Base-by-base conservation (phyloP, 768 basidiomycete genomes). In the Tylopilus plumbeoviolaceoides region DNA sequence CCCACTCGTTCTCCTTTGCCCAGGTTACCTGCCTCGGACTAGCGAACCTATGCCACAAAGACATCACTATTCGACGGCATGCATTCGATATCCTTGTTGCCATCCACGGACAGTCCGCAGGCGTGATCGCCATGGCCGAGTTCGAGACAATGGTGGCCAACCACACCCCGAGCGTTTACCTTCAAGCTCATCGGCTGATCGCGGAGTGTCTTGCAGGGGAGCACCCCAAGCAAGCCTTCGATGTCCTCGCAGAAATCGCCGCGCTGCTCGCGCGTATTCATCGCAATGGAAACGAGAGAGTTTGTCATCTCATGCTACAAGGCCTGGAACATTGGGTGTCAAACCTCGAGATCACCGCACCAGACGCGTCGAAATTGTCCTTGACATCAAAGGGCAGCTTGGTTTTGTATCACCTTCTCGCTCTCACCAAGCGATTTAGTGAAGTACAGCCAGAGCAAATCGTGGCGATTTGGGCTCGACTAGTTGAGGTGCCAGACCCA, bases 241-340 rank as follows among this genome's bases (percentile, higher is more conserved):
- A 74, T 18, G 81, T 95, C 51, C 75, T 95, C 44, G 68, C 79
- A 0, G 85, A 93, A 60, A 78, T 91, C 45, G 79, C 87, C 0
- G 74, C 78, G 18, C 84, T 91, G 70, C 76, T 95, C n/a, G 80
- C 84, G 31, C 81, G 81, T 50, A 69, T 91, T 21, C 76, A 75
- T 54, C 73, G 74, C 43, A 63, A 70, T n/a, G 78, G 81, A 8
- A 75, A 75, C 25, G 70, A 74, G 21, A 73, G 75, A 57, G 64
- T 79, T 60, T 70, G 76, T 57, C 74, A 88, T 42, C 72, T 89
- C 10, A 74, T 93, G 39, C 73, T 98, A 3, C 85, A 89, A 66
- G 83, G 86, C 62, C 68, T 97, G 51, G 89, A 91, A 63, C 81
- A 83, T 56, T 98, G 95, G 94, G 78, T 91, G 33, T 76, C 83